Base-by-base conservation (phyloP, 305 asterid genomes). In the Coffea humblotiana region DNA sequence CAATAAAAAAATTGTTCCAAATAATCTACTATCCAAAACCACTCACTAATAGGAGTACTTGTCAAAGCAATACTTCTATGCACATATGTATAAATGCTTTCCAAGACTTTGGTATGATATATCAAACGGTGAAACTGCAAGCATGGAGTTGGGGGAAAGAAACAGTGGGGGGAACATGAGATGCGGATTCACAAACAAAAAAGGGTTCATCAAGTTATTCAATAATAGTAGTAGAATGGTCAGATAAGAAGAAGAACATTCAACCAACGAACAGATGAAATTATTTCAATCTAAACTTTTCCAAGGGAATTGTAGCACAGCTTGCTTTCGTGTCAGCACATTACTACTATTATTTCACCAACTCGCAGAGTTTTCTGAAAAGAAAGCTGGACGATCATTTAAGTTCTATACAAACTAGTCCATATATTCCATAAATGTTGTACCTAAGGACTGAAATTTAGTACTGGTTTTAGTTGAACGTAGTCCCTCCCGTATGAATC, bases 311-410 rank as follows among this genome's bases (percentile, higher is more conserved):
- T 32, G 37, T 35, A 74, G 15, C 18, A 56, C 32, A 35, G n/a
- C 11, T 74, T 35, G 48, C 29, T 40, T 74, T 74, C 16, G 12
- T 27, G n/a, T 16, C 48, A 67, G n/a, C 40, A 49, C 58, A 2
- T 63, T 10, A 19, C 52, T 5, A 43, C 19, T 74, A 32, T 19
- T 56, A 21, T 71, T 69, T 82, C 80, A 84, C 87, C 90, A 82
- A 77, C 81, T 64, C 25, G 8, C 67, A n/a, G 76, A 60, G 77
- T 47, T 78, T 52, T 86, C 69, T 65, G 16, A 43, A 16, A 78
- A 70, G 74, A 70, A 67, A 71, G 67, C 85, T 80, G 87, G 78
- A 81, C 79, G 19, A 68, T 83, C 78, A 88, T 85, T 88, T 81
- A 86, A 80, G 77, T 78, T 70, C 78, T 10, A 19, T 21, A 11